These are phyloP conservation scores for Candida suzukii DNA, from an alignment of 805 yeast genomes.

Conservation along the genomic window DNA sequence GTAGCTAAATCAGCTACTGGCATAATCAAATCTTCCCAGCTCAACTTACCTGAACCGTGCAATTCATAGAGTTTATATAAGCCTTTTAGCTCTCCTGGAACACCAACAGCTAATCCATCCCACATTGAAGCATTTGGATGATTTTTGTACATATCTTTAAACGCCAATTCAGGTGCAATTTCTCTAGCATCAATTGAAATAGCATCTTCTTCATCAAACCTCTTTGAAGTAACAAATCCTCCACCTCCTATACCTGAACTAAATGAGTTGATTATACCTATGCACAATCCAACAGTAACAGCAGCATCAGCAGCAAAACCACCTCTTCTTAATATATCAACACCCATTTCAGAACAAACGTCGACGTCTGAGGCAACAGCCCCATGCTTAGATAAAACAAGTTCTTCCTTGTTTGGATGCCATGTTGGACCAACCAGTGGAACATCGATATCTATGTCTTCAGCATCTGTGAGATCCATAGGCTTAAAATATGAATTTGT, in stretches of 20 bases:
- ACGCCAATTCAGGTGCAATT: constrained; percentile 64
- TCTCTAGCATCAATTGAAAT: constrained; percentile 81
- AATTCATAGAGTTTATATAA: constrained; percentile 49
- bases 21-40: constrained; percentile 65
- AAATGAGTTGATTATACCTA: constrained; percentile 76
- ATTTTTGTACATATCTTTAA: constrained; percentile 55
- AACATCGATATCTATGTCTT: constrained; percentile 5
- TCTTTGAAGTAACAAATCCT: constrained; percentile 53
- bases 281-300: constrained; percentile 79
- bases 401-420: constrained; percentile 31
- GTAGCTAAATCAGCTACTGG: constrained; percentile 68
- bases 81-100: constrained; percentile 91
- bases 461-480: background rate
- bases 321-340: constrained; percentile 40
- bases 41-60: constrained; percentile 65
- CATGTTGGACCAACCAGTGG: constrained; percentile 34
- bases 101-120: constrained; percentile 85
- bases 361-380: constrained; percentile 67
- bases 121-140: constrained; percentile 45
- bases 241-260: constrained; percentile 98
- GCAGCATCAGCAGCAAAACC: constrained; percentile 95
- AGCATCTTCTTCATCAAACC: constrained; percentile 35
- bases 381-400: constrained; percentile 37
- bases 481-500: no score
- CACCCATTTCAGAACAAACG: constrained; percentile 57